Evolutionary conservation across 768 basidiomycete genomes (phyloP), one percentile per base, ranked within the genome.

Genomic region (Multifurca ochricompacta): DNA sequence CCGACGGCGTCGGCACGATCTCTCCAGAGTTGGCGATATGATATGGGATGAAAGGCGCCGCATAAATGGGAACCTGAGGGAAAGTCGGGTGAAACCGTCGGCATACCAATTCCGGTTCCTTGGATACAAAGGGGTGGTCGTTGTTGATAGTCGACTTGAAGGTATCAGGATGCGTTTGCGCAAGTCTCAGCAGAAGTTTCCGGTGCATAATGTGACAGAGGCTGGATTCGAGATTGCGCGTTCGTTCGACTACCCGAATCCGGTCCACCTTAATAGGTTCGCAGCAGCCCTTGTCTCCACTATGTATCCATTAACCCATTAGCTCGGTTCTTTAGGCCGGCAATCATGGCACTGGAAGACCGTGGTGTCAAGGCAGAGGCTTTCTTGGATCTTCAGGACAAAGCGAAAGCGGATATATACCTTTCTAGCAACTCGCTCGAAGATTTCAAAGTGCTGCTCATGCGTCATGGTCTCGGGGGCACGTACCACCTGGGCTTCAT

Each of bases 1-100:
- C 89, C 0, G 90, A 92, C 53, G 90, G 90, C 27, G 80, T 85
- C 10, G 90, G 90, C 1, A 88, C 87, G 0, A 87, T 91, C 45
- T 85, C 87, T 1, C 68, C 69, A 18, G 69, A 71, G 21, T 70
- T 91, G 4, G 79, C 73, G 65, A 81, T 36, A 68, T 64, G 60
- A 85, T 37, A 48, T 40, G 37, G 37, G 37, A 21, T 19, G 37
- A 6, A 21, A 21, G 5, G 37, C 21, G 37, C 37, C 18, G 19
- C 8, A 21, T 21, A 7, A 19, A 4, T 6, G 25, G 25, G 16
- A 28, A 43, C 42, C 13, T 43, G 23, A 14, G 23, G 25, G 42
- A 43, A 25, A 43, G 8, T 16, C 25, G 42, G 11, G 42, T 43
- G 23, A 28, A 43, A 14, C 31, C 54, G 35, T 35, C 13, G 28